A percentile compares a stretch with the other conserved stretches of the same genome.
Evolutionary conservation across 139 green algal species (phyloP).

Genomic region (Micromonas commoda): DNA sequence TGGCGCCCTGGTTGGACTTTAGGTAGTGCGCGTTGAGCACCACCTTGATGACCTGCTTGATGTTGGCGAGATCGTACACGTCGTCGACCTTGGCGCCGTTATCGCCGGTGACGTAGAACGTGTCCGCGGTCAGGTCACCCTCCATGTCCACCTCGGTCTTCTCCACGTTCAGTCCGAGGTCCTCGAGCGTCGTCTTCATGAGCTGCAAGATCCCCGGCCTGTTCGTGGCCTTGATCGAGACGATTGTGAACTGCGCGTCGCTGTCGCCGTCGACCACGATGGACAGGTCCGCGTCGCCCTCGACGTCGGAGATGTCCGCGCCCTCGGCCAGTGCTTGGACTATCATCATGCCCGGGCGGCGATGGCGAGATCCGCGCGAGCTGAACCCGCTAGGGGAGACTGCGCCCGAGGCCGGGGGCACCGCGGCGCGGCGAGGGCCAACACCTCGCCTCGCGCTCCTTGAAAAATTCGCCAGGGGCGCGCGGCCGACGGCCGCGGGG

Average conservation of each 20-base stretch:
- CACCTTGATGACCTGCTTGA: conserved; percentile 48
- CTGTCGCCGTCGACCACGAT: conserved; percentile 47
- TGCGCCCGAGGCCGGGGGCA: not conserved
- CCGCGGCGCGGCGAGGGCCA: too few species aligned
- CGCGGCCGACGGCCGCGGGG: too few species aligned
- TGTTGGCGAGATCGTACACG: conserved; percentile 39
- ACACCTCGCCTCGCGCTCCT: too few species aligned
- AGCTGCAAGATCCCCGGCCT: conserved; percentile 65
- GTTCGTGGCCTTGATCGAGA: conserved; percentile 52
- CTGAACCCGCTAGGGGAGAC: not conserved
- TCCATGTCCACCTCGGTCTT: conserved; percentile 43
- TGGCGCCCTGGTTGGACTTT: not conserved
- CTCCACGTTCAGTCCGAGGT: conserved; percentile 71
- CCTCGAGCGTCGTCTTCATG: conserved; percentile 60
- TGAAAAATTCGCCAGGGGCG: too few species aligned
- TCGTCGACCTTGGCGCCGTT: conserved; percentile 57
- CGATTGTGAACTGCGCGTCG: conserved; percentile 52
- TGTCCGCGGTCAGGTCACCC: conserved; percentile 52
- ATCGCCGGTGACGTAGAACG: conserved; percentile 68
- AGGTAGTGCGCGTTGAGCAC: conserved; percentile 30
- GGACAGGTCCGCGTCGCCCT: not conserved
- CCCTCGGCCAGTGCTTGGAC: not conserved
- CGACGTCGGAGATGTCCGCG: not conserved
- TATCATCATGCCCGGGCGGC: not conserved
- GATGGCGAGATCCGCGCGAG: not conserved